Conservation (phyloP, 495 filamentous ascomycete species). For the Amorphotheca resinae region DNA sequence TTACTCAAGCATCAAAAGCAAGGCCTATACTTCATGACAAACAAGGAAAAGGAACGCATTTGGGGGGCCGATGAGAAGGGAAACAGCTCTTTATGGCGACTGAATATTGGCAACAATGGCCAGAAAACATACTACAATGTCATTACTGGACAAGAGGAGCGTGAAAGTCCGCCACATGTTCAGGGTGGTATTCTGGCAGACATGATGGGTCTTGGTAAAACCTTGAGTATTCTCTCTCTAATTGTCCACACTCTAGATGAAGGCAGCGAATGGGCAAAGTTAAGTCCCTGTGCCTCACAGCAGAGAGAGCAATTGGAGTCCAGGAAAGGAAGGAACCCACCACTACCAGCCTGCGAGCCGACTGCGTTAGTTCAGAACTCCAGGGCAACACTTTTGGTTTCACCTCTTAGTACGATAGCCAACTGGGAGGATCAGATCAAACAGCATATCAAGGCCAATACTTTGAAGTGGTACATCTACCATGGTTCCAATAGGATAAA, state of each 20-base stretch:
- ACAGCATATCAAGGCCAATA: slow-evolving; percentile 52
- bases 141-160: slow-evolving; percentile 58
- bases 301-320: slow-evolving; percentile 19
- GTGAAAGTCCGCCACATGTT: slow-evolving; percentile 52
- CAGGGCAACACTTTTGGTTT: slow-evolving; percentile 78
- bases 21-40: slow-evolving; percentile 75
- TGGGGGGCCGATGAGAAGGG: slow-evolving; percentile 35
- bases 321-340: slow-evolving; percentile 12
- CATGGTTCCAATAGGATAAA: slow-evolving; percentile 66
- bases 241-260: slow-evolving; percentile 47
- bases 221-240: slow-evolving; percentile 74
- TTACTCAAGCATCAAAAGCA: slow-evolving; percentile 85
- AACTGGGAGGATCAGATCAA: slow-evolving; percentile 91
- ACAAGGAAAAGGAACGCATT: slow-evolving; percentile 55
- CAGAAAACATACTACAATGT: slow-evolving; percentile 59
- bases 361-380: slow-evolving; percentile 48
- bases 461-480: slow-evolving; percentile 62
- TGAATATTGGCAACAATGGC: slow-evolving; percentile 38
- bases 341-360: slow-evolving; percentile 14
- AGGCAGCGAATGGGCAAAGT: slow-evolving; percentile 42
- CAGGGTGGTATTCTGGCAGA: slow-evolving; percentile 89
- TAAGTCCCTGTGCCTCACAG: slow-evolving; percentile 20
- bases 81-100: slow-evolving; percentile 65
- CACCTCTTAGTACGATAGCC: slow-evolving; percentile 72
- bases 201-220: slow-evolving; percentile 97